Conservation (phyloP, 495 filamentous ascomycete genomes). For the Penicillium angulare region DNA sequence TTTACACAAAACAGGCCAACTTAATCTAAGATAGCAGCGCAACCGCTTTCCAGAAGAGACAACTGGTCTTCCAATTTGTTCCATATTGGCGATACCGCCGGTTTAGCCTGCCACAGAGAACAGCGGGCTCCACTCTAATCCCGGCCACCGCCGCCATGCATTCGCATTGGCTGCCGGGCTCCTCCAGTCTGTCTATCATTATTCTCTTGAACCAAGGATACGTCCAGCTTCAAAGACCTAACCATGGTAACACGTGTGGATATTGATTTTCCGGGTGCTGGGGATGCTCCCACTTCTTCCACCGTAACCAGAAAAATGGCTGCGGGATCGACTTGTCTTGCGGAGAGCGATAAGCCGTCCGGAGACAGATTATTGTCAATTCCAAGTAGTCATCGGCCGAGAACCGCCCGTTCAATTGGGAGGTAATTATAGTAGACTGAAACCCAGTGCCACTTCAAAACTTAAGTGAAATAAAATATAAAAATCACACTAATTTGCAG, state of each 20-base stretch:
- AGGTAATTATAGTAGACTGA: no score
- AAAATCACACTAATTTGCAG: no score
- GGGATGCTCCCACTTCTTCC: constrained; percentile 4
- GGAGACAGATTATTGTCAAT: constrained; percentile 13
- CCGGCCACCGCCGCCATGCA: neutral
- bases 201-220: neutral
- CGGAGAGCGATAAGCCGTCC: constrained; percentile 11
- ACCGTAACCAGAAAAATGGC: neutral
- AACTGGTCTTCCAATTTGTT: neutral
- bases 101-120: neutral
- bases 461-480: neutral
- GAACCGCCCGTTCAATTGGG: neutral
- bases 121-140: neutral
- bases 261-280: constrained; percentile 4
- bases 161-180: neutral
- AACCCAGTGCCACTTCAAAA: neutral
- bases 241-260: constrained; percentile 2
- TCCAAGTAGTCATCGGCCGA: constrained; percentile 11
- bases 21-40: neutral
- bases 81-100: neutral
- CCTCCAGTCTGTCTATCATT: neutral
- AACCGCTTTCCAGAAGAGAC: neutral
- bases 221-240: no score
- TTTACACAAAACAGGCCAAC: neutral
- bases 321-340: constrained; percentile 2